These are phyloP conservation scores for Clarireedia sp. DNA, from an alignment of 2,329 filamentous ascomycete species.

Conservation along the genomic window DNA sequence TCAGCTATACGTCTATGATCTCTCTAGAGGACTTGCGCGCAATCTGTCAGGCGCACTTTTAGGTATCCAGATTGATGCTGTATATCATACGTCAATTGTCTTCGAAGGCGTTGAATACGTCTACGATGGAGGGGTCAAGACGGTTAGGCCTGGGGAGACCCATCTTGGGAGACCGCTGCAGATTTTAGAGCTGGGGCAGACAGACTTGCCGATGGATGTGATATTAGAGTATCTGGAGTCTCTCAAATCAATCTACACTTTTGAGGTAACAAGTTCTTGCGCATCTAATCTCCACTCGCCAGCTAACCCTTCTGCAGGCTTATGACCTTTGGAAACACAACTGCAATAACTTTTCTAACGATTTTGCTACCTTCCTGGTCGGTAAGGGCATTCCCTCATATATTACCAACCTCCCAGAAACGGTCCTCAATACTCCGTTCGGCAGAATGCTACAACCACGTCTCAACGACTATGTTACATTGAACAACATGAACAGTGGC, in stretches of 20 bases:
- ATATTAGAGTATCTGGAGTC: conserved; percentile 85
- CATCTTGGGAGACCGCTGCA: conserved; percentile 83
- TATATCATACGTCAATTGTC: conserved; percentile 91
- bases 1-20: conserved; percentile 69
- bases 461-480: conserved; percentile 53
- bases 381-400: conserved; percentile 82
- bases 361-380: conserved; percentile 80
- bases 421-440: conserved; percentile 77
- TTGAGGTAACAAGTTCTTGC: conserved; percentile 45
- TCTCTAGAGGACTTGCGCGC: conserved; percentile 52
- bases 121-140: conserved; percentile 81
- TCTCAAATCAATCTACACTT: conserved; percentile 71
- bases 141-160: conserved; percentile 70
- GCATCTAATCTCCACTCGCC: not conserved
- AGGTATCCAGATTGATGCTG: conserved; percentile 72
- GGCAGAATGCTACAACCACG: conserved; percentile 82
- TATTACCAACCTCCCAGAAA: conserved; percentile 77
- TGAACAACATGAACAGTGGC: conserved; percentile 49
- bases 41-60: conserved; percentile 45
- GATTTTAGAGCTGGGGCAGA: conserved; percentile 64
- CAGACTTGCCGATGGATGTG: conserved; percentile 70
- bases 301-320: conserved; percentile 41
- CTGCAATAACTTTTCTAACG: conserved; percentile 96
- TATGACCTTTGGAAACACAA: conserved; percentile 90
- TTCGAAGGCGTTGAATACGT: conserved; percentile 80